Evolutionary conservation across 768 basidiomycete species (phyloP).

Genomic region (Paxillus involutus): DNA sequence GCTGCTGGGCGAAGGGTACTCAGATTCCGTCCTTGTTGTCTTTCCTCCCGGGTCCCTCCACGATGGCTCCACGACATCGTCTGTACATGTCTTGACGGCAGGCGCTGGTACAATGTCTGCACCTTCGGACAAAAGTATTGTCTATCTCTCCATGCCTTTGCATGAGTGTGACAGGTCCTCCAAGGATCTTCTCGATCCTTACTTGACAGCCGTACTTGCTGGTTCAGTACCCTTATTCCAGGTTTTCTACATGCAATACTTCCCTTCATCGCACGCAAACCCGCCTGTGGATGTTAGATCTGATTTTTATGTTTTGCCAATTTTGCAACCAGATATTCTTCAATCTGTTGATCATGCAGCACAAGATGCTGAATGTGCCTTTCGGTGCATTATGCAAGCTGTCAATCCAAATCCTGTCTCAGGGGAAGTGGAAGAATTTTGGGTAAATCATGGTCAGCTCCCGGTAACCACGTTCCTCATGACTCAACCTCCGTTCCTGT

Average conservation of each 20-base stretch:
- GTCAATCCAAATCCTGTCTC: not conserved
- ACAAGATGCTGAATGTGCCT: conserved; percentile 54
- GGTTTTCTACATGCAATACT: conserved; percentile 53
- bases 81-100: conserved; percentile 63
- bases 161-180: conserved; percentile 20
- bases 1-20: conserved; percentile 17
- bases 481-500: conserved; percentile 31
- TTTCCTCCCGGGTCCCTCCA: conserved; percentile 68
- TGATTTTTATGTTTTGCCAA: conserved; percentile 21
- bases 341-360: conserved; percentile 60
- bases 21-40: conserved; percentile 68
- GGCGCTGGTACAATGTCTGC: conserved; percentile 76
- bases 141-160: conserved; percentile 57
- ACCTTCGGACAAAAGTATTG: conserved; percentile 73
- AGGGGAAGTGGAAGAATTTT: conserved; percentile 6
- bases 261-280: conserved; percentile 5
- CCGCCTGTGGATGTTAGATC: not conserved
- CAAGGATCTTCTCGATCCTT: conserved; percentile 49
- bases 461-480: conserved; percentile 84
- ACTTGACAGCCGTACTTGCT: conserved; percentile 49
- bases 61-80: conserved; percentile 44
- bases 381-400: conserved; percentile 38
- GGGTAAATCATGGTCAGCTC: conserved; percentile 45
- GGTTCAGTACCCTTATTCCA: conserved; percentile 41
- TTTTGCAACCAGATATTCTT: conserved; percentile 38